Percentiles rank a stretch among this genome's conserved stretches.
phyloP scores from a whole-genome alignment of 768 basidiomycete genomes.

The Russula sp. region DNA sequence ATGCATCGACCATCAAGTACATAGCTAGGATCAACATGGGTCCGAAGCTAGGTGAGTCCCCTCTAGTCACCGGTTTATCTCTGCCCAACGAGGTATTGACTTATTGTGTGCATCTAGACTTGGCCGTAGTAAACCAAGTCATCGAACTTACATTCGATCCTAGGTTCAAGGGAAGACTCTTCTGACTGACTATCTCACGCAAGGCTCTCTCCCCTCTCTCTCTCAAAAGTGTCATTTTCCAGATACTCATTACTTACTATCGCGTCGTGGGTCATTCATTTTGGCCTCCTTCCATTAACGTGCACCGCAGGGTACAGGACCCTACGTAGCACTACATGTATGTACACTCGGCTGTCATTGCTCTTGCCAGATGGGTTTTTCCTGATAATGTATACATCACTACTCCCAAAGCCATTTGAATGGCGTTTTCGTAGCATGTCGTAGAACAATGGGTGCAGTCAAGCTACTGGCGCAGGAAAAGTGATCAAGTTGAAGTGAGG shows the following conservation, averaged over 20 bases:
- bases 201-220: neutral
- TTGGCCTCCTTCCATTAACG: too few species aligned
- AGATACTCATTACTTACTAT: neutral
- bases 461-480: too few species aligned
- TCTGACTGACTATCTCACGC: conserved; percentile 24
- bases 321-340: too few species aligned
- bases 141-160: conserved; percentile 55
- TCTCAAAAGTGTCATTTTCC: neutral
- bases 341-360: too few species aligned
- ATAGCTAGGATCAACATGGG: conserved; percentile 49
- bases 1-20: conserved; percentile 51
- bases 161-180: conserved; percentile 45
- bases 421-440: too few species aligned
- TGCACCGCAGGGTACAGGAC: too few species aligned
- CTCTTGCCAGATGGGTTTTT: too few species aligned
- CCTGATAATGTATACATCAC: too few species aligned
- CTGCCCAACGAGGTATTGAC: neutral
- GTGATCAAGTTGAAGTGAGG: too few species aligned
- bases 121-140: conserved; percentile 54
- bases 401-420: too few species aligned
- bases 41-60: conserved; percentile 49
- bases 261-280: neutral
- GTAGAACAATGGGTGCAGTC: too few species aligned
- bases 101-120: conserved; percentile 31
- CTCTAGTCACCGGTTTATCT: neutral